Evolutionary conservation across 83 land plant species (phyloP).

Genomic region (Diphasiastrum complanatum): DNA sequence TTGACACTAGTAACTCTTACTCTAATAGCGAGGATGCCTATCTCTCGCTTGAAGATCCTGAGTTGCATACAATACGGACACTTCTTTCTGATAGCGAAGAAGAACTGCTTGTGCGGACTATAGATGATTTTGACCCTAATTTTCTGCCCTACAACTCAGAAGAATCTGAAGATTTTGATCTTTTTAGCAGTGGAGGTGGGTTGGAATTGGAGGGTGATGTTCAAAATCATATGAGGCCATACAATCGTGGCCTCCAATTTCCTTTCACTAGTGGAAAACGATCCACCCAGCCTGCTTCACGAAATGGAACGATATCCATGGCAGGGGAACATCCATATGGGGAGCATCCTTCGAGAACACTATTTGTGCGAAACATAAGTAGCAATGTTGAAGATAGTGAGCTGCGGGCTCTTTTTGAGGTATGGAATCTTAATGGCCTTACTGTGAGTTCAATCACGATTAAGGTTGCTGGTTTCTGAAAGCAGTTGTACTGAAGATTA

Average conservation of each 20-base stretch:
- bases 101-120: constrained; percentile 2
- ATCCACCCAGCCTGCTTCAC: background rate
- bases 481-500: no score
- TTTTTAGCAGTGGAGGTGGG: constrained; percentile 12
- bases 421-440: background rate
- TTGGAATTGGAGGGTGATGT: constrained; percentile 1
- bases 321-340: no score
- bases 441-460: no score
- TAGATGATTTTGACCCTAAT: background rate
- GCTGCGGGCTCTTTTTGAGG: constrained; percentile 8
- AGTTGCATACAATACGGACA: constrained; percentile 4
- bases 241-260: background rate
- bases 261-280: no score
- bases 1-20: no score
- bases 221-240: background rate
- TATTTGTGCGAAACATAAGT: no score
- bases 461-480: no score
- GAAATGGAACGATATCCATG: background rate
- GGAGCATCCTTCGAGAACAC: no score
- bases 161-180: constrained; percentile 2
- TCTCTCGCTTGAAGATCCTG: no score
- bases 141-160: background rate
- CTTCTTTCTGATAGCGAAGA: constrained; percentile 13
- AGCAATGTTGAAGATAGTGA: constrained; percentile 12
- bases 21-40: no score